Base-by-base conservation (phyloP, 1,139 yeast species). In the Magnusiomyces tetraspermus region DNA sequence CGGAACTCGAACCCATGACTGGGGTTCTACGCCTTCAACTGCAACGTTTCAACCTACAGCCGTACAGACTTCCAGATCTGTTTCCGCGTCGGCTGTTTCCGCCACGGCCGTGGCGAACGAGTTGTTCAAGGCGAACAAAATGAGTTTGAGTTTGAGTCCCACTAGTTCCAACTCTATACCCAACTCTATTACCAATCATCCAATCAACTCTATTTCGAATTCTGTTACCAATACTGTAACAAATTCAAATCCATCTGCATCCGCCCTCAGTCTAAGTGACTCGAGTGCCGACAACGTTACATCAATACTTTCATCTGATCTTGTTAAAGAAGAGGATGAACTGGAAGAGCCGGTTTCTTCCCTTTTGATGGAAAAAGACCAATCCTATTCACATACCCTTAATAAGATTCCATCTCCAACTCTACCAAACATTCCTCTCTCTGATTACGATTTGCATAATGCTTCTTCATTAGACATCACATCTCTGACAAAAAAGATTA, bases 1-100 rank as follows among this genome's bases (percentile, higher is more conserved):
- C 49, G 70, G 70, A 37, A 67, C 70, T 17, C 55, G 69, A 36
- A 63, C 63, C 21, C 68, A 67, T 38, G 68, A 66, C 46, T 67
- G 70, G 70, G 66, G 67, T 21, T 53, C 62, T n/a, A 13, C 49
- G 13, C 43, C 49, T 2, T 43, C 51, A 6, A 43, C 53, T 5
- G 10, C 46, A 11, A 13, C 5, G 17, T 51, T 51, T 26, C 55
- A 53, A 17, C 55, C 55, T 3, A 53, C 52, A 15, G 52, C 53
- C 1, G 55, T 53, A 15, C 38, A 33, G 46, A 13, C 17, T 50
- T 6, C n/a, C 38, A 36, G 38, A n/a, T 41, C 45, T 22, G 45
- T 33, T 5, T 33, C 38, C n/a, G 38, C 38, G 10, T 33, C 38
- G 10, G 38, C 38, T 33, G 38, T 33, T 33, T 8, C 17, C n/a